phyloP scores from a whole-genome alignment of 73 alveolate genomes.

The Blepharisma stoltei region DNA sequence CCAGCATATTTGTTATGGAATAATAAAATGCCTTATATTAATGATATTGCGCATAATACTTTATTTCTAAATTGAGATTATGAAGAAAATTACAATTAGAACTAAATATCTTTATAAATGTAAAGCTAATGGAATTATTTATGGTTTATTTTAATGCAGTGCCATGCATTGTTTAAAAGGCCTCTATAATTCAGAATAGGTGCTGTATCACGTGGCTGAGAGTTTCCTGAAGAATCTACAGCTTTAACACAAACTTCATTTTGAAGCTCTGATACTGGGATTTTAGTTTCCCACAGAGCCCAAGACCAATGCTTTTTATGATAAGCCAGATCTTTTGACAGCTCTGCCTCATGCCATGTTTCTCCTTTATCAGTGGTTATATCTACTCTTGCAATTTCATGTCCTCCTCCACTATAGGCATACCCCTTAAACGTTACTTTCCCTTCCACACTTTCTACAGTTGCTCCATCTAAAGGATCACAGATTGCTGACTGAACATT shows the following conservation, averaged over 20 bases:
- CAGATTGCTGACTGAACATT: constrained; percentile 36
- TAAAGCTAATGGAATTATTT: too few relatives aligned
- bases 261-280: constrained; percentile 27
- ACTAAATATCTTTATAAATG: too few relatives aligned
- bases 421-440: constrained; percentile 41
- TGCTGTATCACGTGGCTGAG: constrained; percentile 30
- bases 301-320: constrained; percentile 41
- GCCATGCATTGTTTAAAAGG: constrained; percentile 19
- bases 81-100: too few relatives aligned
- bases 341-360: constrained; percentile 68
- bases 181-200: constrained; percentile 30
- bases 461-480: constrained; percentile 31
- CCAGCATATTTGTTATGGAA: constrained; percentile 66
- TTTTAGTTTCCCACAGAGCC: constrained; percentile 40
- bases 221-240: constrained; percentile 31
- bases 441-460: constrained; percentile 7
- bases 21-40: too few relatives aligned
- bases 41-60: too few relatives aligned
- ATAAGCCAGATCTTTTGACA: constrained; percentile 29
- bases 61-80: too few relatives aligned
- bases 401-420: constrained; percentile 42
- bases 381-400: constrained; percentile 59
- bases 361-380: constrained; percentile 62
- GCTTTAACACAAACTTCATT: constrained; percentile 39
- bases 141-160: constrained; percentile 12